Conservation (phyloP, 306 rosid species). For the Nissolia schottii region DNA sequence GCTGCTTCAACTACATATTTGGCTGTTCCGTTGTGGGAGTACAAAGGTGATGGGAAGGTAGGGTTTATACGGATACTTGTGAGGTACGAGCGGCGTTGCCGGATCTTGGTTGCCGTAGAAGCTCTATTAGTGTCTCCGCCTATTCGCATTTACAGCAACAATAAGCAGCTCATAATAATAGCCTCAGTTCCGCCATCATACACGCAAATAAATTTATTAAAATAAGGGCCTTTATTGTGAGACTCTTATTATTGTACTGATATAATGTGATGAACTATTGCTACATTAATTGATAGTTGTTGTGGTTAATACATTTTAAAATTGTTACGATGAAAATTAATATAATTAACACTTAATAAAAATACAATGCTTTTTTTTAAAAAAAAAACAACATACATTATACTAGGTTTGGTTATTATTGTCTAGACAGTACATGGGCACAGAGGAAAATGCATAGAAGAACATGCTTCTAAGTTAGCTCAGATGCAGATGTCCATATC, state of each 20-base stretch:
- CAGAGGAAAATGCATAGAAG: not conserved
- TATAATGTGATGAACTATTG: not conserved
- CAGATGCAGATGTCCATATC: not conserved
- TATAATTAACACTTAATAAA: not conserved
- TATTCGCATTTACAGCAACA: slow-evolving; percentile 44
- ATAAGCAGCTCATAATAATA: slow-evolving; percentile 20
- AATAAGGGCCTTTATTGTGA: not conserved
- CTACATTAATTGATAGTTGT: not conserved
- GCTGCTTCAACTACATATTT: not conserved
- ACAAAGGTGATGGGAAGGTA: slow-evolving; percentile 15
- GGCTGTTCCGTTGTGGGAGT: slow-evolving; percentile 8
- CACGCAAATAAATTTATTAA: not conserved
- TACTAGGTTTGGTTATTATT: not conserved
- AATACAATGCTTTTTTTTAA: not conserved
- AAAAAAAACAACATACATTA: not conserved
- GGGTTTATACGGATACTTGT: slow-evolving; percentile 36
- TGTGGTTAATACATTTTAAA: not conserved
- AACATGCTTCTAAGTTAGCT: not conserved
- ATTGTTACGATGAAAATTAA: not conserved
- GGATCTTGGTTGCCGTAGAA: slow-evolving; percentile 95
- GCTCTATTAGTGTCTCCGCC: slow-evolving; percentile 85
- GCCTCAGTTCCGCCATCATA: not conserved
- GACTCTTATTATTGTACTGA: not conserved
- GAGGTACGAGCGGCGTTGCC: slow-evolving; percentile 47
- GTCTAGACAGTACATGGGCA: not conserved